Conservation (phyloP, 2,329 filamentous ascomycete species). For the Aspergillus oerlinghausenensis region DNA sequence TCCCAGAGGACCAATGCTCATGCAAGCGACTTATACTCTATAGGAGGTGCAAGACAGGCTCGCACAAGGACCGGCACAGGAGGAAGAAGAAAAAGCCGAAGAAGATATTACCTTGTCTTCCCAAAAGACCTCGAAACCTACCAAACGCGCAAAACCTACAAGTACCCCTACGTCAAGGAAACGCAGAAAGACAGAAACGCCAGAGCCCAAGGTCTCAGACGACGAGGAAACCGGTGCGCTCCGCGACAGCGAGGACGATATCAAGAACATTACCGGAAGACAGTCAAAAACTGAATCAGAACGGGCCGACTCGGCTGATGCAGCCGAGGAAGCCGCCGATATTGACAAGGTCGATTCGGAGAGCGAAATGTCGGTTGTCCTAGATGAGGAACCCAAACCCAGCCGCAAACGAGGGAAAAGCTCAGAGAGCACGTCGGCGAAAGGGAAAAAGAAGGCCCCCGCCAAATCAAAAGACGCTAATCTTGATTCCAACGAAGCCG, state of each 20-base stretch:
- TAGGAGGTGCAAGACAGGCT: conserved; percentile 32
- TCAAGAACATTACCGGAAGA: conserved; percentile 9
- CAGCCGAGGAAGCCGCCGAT: conserved; percentile 16
- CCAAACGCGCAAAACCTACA: conserved; percentile 26
- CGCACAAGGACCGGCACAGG: conserved; percentile 7
- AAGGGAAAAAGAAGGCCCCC: conserved; percentile 28
- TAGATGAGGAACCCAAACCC: conserved; percentile 65
- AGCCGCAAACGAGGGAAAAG: conserved; percentile 48
- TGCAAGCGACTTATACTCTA: not conserved
- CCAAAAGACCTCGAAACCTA: conserved; percentile 17
- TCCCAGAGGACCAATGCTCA: not conserved
- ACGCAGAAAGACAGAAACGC: conserved; percentile 29
- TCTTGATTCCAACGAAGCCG: conserved; percentile 61
- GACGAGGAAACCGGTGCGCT: conserved; percentile 5
- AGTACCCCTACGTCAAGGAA: conserved; percentile 26
- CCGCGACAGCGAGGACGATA: conserved; percentile 19
- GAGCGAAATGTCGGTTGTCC: conserved; percentile 67
- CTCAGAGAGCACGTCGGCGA: conserved; percentile 21
- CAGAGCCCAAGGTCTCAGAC: conserved; percentile 22
- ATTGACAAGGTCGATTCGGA: conserved; percentile 51
- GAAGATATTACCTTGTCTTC: conserved; percentile 7
- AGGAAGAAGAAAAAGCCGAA: conserved; percentile 9
- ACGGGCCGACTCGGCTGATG: conserved; percentile 2
- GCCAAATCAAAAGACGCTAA: conserved; percentile 44
- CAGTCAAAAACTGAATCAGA: conserved; percentile 8